Evolutionary conservation across 169 alveolate genomes (phyloP), one percentile per base, ranked within the genome.

Genomic region (Pseudocohnilembus persalinus): DNA sequence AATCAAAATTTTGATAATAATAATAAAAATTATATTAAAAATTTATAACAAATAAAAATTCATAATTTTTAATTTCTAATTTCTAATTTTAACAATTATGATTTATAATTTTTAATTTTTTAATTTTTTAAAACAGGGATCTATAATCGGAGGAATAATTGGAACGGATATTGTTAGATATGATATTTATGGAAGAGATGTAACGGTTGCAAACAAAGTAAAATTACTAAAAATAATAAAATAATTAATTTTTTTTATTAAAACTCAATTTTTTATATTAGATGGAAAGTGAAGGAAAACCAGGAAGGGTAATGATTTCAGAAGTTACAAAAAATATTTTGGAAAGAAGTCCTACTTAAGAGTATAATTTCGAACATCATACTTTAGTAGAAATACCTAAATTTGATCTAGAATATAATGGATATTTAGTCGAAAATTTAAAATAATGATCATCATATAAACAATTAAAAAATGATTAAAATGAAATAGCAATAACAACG

Each of bases 101-200:
- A 74, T 32, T 0, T 63, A 28, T 27, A 49, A 49, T 63, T 11
- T 15, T 16, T 32, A 0, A n/a, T 34, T 11, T 49, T 49, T 49
- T 49, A 11, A 49, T 49, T 20, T 11, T 11, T 49, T 65, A 32
- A 68, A 30, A 31, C 20, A 77, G 82, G 93, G 93, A 11, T 65
- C 76, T 35, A 79, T 89, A 25, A 89, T 84, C 74, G 93, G 85
- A 16, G 93, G 93, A 11, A 81, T 89, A 28, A 83, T 81, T 34
- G 93, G 93, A 1, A 89, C 86, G n/a, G 81, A 82, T 65, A 83
- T 89, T 64, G 93, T 89, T 27, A 89, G 93, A 78, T 89, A 89
- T 86, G 93, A 89, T 86, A 85, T 89, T 20, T 89, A 81, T 83
- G 93, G 93, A 31, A 63, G 80, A 31, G 91, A 85, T 82, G 93